Evolutionary conservation across 2,329 filamentous ascomycete species (phyloP).

Genomic region (Drechslerella dactyloides): DNA sequence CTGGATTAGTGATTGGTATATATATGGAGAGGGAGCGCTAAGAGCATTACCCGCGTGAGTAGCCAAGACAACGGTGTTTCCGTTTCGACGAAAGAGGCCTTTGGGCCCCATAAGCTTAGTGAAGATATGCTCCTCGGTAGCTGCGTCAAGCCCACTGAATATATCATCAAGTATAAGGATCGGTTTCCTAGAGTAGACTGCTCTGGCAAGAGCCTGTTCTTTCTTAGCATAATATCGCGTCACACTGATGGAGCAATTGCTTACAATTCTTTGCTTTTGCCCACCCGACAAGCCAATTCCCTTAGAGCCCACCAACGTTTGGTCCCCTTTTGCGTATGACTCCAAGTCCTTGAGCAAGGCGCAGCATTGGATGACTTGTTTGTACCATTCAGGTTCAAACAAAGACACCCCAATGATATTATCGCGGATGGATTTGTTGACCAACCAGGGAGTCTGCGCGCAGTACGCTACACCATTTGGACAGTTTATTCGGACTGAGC

Average conservation of each 20-base stretch:
- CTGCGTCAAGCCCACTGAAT: conserved; percentile 59
- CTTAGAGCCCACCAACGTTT: conserved; percentile 58
- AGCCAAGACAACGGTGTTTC: conserved; percentile 56
- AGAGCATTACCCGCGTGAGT: conserved; percentile 56
- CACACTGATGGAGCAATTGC: conserved; percentile 54
- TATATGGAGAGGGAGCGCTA: too few relatives aligned
- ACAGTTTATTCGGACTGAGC: conserved; percentile 53
- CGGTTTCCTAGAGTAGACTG: conserved; percentile 40
- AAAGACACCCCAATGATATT: conserved; percentile 59
- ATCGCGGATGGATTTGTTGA: conserved; percentile 57
- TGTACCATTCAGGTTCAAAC: conserved; percentile 57
- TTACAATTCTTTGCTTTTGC: conserved; percentile 60
- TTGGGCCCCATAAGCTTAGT: conserved; percentile 57
- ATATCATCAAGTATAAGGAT: conserved; percentile 59
- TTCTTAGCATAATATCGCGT: conserved; percentile 51
- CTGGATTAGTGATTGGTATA: neutral
- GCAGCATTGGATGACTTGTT: conserved; percentile 57
- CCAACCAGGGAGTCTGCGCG: conserved; percentile 58
- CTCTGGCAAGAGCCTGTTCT: conserved; percentile 47
- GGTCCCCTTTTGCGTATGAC: conserved; percentile 55
- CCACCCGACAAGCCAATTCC: conserved; percentile 62
- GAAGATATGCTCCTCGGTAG: conserved; percentile 60
- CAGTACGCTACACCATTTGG: conserved; percentile 58
- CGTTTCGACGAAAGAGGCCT: conserved; percentile 57
- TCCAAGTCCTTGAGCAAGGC: conserved; percentile 57